These are phyloP conservation scores for Mortierella sp. DNA, from an alignment of 371 early-diverging fungal genomes.

Conservation along the genomic window DNA sequence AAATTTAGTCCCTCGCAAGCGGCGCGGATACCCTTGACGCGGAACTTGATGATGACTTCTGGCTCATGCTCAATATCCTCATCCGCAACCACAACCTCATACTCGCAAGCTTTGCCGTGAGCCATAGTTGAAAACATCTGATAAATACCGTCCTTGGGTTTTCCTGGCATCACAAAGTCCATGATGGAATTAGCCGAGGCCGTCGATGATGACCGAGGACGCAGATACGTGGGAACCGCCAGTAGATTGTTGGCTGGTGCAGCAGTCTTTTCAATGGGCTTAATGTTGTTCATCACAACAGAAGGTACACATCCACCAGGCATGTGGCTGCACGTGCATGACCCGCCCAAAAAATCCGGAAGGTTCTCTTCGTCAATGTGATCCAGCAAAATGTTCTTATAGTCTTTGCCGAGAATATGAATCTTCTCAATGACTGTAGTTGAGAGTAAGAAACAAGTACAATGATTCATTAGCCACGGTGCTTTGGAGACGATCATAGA, in stretches of 20 bases:
- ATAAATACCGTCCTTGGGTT: conserved; percentile 47
- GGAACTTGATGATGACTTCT: conserved; percentile 46
- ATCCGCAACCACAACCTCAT: conserved; percentile 51
- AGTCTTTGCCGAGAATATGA: conserved; percentile 80
- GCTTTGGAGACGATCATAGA: background rate
- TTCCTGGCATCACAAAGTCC: conserved; percentile 50
- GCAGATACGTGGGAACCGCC: conserved; percentile 46
- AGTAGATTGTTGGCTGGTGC: conserved; percentile 21
- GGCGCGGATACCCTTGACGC: conserved; percentile 42
- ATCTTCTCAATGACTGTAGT: conserved; percentile 78
- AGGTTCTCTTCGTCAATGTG: conserved; percentile 83
- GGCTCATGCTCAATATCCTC: conserved; percentile 47
- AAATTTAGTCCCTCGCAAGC: conserved; percentile 51
- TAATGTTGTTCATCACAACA: conserved; percentile 53
- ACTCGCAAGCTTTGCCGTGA: conserved; percentile 47
- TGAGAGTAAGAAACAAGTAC: background rate
- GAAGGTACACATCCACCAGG: conserved; percentile 80
- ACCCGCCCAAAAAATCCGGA: conserved; percentile 83
- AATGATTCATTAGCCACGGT: background rate
- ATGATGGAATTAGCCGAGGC: conserved; percentile 49
- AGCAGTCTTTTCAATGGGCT: conserved; percentile 31
- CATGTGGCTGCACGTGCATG: conserved; percentile 85
- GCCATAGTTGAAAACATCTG: conserved; percentile 44
- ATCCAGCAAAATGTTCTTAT: conserved; percentile 68
- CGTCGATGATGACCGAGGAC: conserved; percentile 45